phyloP scores from a whole-genome alignment of 306 rosid species.

The Sesbania bispinosa region DNA sequence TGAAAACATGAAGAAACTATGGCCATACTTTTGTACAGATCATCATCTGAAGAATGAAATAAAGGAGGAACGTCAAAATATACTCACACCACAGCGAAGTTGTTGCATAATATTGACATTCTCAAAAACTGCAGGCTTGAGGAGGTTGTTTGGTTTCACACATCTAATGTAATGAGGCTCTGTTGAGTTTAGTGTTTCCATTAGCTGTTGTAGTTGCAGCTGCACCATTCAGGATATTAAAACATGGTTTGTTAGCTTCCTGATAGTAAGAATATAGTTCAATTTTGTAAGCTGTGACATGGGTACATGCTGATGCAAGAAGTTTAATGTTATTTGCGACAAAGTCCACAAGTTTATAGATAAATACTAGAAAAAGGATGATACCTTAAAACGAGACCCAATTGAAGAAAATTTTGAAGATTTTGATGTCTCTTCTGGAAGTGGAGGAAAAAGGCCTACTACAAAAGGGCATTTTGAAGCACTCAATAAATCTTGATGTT shows the following conservation, averaged over 20 bases:
- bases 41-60: constrained; percentile 28
- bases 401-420: constrained; percentile 97
- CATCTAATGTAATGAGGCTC: constrained; percentile 98
- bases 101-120: constrained; percentile 94
- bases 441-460: constrained; percentile 96
- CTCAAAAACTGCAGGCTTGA: constrained; percentile 96
- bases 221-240: no score
- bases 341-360: neutral
- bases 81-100: constrained; percentile 99
- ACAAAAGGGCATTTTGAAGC: constrained; percentile 91
- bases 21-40: constrained; percentile 13
- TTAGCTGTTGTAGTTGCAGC: constrained; percentile 86
- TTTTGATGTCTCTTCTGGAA: constrained; percentile 84
- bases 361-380: constrained; percentile 12
- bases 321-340: neutral
- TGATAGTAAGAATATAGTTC: no score
- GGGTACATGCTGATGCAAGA: no score
- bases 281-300: no score
- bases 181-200: constrained; percentile 95
- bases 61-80: constrained; percentile 27
- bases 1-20: constrained; percentile 17
- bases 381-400: constrained; percentile 96
- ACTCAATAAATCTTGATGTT: constrained; percentile 89
- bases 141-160: constrained; percentile 96
- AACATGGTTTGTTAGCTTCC: no score